phyloP scores from a whole-genome alignment of 1,284 basidiomycete species.

The Rhizoctonia solani region DNA sequence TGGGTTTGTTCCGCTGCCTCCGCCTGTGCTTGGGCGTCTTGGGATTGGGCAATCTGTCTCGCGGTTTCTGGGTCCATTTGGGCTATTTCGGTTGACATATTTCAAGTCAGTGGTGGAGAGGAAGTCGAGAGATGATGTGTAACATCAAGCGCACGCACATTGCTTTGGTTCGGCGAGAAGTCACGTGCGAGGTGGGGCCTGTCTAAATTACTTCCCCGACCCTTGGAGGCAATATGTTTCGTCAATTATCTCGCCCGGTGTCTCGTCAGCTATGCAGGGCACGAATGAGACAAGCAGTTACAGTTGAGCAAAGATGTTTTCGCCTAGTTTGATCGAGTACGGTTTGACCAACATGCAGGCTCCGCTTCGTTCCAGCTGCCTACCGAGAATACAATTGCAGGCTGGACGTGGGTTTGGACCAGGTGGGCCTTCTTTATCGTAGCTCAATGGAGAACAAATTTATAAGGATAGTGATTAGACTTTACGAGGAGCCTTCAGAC shows the following conservation, averaged over 20 bases:
- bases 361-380: neutral
- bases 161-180: neutral
- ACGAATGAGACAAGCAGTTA: neutral
- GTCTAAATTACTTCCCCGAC: too few species aligned
- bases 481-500: neutral
- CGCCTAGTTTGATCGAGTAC: neutral
- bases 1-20: conserved; percentile 12
- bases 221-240: too few species aligned
- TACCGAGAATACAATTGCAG: neutral
- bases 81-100: neutral
- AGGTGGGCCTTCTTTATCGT: neutral
- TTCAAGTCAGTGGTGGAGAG: neutral
- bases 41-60: conserved; percentile 16
- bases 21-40: conserved; percentile 18
- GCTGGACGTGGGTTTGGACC: neutral
- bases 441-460: neutral
- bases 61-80: conserved; percentile 1
- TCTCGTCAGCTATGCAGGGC: conserved; percentile 4
- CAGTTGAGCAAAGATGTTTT: neutral
- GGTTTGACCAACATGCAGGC: neutral
- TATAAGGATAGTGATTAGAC: neutral
- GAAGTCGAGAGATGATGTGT: neutral
- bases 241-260: conserved; percentile 4
- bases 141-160: conserved; percentile 2
- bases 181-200: neutral